Base-by-base conservation (phyloP, 1,139 yeast species). In the Candida tetrigidarum region DNA sequence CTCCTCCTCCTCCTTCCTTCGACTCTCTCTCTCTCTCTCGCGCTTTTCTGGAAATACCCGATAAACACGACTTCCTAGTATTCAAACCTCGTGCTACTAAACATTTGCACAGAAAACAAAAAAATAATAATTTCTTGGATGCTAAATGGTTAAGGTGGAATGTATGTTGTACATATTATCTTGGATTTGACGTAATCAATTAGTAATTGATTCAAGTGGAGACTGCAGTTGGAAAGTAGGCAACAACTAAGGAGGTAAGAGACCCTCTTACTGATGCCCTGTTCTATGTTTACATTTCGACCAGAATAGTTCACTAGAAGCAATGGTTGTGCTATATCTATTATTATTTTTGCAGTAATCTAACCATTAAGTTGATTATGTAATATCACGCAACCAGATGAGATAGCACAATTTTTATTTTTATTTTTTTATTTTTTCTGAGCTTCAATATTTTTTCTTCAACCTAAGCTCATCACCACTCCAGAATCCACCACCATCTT, bases 401-500 rank as follows among this genome's bases (percentile, higher is more conserved):
- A 16, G 12, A 4, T n/a, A 15, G 10, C 15, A n/a, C n/a, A n/a
- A n/a, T n/a, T n/a, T n/a, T n/a, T n/a, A n/a, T n/a, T n/a, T n/a
- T n/a, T n/a, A n/a, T 26, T 5, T 12, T 29, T 29, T 10, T 29
- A 14, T 20, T 18, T 12, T 19, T 28, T 32, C 19, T 19, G 18
- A 16, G 12, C 8, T n/a, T 19, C 12, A 12, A 30, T 30, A 30
- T 16, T 19, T n/a, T 20, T n/a, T 19, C 22, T 6, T 15, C 6
- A n/a, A 8, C 8, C 10, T 15, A 14, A 39, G 22, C 42, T 39
- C 42, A 35, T 35, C 37, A 12, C 37, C 15, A n/a, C n/a, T n/a
- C n/a, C n/a, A n/a, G 18, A 38, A 39, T 36, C 16, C 37, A 25
- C 42, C 37, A 12, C 33, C 33, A 18, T 19, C 28, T 28, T 38